Evolutionary conservation across 345 rosid genomes (phyloP).

Genomic region (Salix viminalis): DNA sequence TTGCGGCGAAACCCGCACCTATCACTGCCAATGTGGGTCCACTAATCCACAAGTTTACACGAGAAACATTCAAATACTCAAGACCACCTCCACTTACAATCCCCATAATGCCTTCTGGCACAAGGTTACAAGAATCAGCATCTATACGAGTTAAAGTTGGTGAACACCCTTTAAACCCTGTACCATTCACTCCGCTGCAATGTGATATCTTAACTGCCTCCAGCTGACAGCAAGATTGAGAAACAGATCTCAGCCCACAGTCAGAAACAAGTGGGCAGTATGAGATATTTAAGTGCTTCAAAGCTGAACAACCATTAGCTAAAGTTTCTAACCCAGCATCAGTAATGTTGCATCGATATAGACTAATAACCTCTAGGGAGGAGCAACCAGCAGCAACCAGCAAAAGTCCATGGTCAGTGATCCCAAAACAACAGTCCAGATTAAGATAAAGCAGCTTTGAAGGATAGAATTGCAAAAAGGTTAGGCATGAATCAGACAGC

Average conservation of each 20-base stretch:
- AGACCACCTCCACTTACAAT: slow-evolving; percentile 70
- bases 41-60: slow-evolving; percentile 19
- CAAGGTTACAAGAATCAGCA: slow-evolving; percentile 53
- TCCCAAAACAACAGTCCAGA: slow-evolving; percentile 60
- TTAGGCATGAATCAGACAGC: slow-evolving; percentile 53
- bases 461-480: slow-evolving; percentile 41
- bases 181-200: slow-evolving; percentile 47
- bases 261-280: slow-evolving; percentile 53
- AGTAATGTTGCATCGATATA: slow-evolving; percentile 50
- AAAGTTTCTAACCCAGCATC: slow-evolving; percentile 52
- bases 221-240: slow-evolving; percentile 47
- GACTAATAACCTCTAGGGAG: slow-evolving; percentile 44
- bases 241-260: slow-evolving; percentile 40
- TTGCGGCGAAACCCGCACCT: slow-evolving; percentile 49
- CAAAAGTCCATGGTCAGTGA: slow-evolving; percentile 56
- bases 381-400: slow-evolving; percentile 50
- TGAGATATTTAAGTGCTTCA: slow-evolving; percentile 53
- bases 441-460: slow-evolving; percentile 43
- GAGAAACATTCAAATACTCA: slow-evolving; percentile 46
- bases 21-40: slow-evolving; percentile 39
- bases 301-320: slow-evolving; percentile 37
- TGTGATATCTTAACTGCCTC: slow-evolving; percentile 47
- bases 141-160: slow-evolving; percentile 46
- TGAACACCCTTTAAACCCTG: slow-evolving; percentile 57
- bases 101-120: slow-evolving; percentile 46